phyloP scores from a whole-genome alignment of 208 protist genomes.

The Trypanosoma avium region DNA sequence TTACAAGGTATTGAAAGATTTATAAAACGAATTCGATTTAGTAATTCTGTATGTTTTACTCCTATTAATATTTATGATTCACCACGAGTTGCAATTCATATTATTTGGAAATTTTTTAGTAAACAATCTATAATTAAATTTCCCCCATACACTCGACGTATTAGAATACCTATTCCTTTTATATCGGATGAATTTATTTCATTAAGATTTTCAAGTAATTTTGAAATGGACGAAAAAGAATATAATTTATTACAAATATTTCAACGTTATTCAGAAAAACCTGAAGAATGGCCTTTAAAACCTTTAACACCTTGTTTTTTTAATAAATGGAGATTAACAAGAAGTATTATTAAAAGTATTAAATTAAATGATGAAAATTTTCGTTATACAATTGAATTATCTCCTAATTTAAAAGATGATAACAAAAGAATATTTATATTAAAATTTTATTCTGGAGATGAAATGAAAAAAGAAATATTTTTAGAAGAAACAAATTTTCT shows the following conservation, averaged over 20 bases:
- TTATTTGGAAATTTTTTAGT: constrained; percentile 4
- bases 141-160: constrained; percentile 10
- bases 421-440: constrained; percentile 1
- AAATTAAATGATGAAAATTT: constrained; percentile 16
- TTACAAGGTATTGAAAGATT: constrained; percentile 24
- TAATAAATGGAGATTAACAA: constrained; percentile 23
- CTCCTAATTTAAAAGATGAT: background rate
- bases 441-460: constrained; percentile 20
- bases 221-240: constrained; percentile 2
- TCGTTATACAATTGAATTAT: constrained; percentile 21
- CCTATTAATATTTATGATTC: constrained; percentile 3
- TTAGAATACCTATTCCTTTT: constrained; percentile 25
- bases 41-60: background rate
- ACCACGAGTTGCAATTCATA: background rate
- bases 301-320: constrained; percentile 23
- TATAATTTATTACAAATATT: constrained; percentile 12
- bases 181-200: constrained; percentile 21
- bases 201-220: constrained; percentile 7
- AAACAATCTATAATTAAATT: background rate
- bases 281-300: constrained; percentile 15
- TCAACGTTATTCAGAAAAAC: constrained; percentile 13
- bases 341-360: constrained; percentile 16
- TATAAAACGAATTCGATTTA: constrained; percentile 9
- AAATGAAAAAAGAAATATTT: constrained; percentile 8
- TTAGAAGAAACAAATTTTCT: constrained; percentile 7